phyloP scores from a whole-genome alignment of 257 asterid genomes.

The Henckelia pumila region DNA sequence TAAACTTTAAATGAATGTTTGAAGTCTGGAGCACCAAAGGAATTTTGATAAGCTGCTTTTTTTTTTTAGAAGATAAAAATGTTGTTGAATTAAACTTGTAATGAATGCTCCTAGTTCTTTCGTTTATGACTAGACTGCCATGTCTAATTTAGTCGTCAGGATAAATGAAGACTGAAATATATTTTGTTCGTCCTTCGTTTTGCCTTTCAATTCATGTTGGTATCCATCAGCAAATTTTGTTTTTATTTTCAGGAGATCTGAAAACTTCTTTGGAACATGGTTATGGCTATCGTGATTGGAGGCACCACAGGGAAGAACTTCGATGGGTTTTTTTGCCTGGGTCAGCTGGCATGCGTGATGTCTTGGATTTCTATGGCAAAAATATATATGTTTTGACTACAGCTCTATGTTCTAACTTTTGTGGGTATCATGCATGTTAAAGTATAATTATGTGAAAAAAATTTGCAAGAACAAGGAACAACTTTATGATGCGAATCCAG shows the following conservation, averaged over 20 bases:
- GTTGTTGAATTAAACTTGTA: not conserved
- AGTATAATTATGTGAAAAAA: too few species aligned
- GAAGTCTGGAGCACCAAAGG: not conserved
- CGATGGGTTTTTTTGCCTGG: slow-evolving; percentile 66
- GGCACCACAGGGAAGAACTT: slow-evolving; percentile 31
- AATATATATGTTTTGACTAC: not conserved
- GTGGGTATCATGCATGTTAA: too few species aligned
- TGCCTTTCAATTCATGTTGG: slow-evolving; percentile 3
- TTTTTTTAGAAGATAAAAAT: not conserved
- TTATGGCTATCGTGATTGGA: slow-evolving; percentile 43
- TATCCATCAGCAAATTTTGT: slow-evolving; percentile 12
- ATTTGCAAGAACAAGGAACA: too few species aligned
- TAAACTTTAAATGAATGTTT: not conserved
- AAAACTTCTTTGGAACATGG: slow-evolving; percentile 31
- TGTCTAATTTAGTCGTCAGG: not conserved
- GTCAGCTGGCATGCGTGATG: slow-evolving; percentile 55
- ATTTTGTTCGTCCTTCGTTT: not conserved
- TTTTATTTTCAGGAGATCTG: slow-evolving; percentile 35
- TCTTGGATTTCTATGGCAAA: not conserved
- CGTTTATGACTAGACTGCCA: not conserved
- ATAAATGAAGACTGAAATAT: not conserved
- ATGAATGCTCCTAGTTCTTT: not conserved
- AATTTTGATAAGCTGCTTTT: not conserved
- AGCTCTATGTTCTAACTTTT: not conserved
- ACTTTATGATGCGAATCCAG: too few species aligned